Evolutionary conservation across 2,329 filamentous ascomycete genomes (phyloP), one percentile per base, ranked within the genome.

Genomic region (Aspergillus alliaceus): DNA sequence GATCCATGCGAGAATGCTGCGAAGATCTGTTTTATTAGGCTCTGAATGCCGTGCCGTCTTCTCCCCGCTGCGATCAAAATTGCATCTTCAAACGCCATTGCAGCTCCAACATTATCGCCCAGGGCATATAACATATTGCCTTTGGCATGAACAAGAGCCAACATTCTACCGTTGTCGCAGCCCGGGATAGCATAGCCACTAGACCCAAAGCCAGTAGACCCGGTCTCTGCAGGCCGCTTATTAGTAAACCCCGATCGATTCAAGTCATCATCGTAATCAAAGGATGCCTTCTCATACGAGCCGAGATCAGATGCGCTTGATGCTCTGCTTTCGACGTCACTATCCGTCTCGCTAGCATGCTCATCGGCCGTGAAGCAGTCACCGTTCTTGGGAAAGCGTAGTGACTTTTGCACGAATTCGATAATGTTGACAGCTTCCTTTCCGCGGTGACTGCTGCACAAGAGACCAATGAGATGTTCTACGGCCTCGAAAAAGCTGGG

Each of bases 121-220:
- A 96, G 78, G 25, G 90, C 87, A 75, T 99, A 99, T 1, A 98
- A 82, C 89, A 98, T 96, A 61, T 98, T 98, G n/a, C 93, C 95
- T 74, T 98, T 99, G 20, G 93, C 93, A 75, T 99, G 95, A 39
- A 98, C 87, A 15, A 99, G 82, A n/a, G 92, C 90, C 44, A 99
- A 83, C 68, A 99, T 91, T 58, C 95, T 86, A 8, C 93, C 95
- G 70, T 97, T 98, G 64, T 99, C 95, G 42, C 84, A 86, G 2
- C 89, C 92, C 5, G 92, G 84, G 42, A 99, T 87, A 14, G 86
- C 84, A 72, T 96, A 98, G 15, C 92, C 93, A 72, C 90, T 95
- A 4, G 88, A 88, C 1, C 87, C 89, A 69, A 89, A 92, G 0
- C 88, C 80, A 22, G 73, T 70, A 22, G 76, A 67, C n/a, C 64